Conservation (phyloP, 2,329 filamentous ascomycete species). For the Aureobasidium sp. region DNA sequence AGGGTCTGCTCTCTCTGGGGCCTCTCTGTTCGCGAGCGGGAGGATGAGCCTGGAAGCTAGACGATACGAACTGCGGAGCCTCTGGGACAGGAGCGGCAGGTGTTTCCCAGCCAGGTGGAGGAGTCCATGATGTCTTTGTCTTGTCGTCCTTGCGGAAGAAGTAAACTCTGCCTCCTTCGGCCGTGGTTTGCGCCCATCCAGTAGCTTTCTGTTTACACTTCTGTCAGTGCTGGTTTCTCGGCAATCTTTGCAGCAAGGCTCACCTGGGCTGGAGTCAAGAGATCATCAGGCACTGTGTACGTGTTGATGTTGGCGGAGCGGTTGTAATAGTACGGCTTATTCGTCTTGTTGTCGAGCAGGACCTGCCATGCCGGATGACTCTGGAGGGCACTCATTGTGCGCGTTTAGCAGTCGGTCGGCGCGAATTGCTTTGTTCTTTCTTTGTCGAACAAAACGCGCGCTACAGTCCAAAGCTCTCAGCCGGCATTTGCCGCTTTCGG, state of each 20-base stretch:
- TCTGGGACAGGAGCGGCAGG: conserved; percentile 9
- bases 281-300: conserved; percentile 88
- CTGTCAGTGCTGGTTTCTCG: conserved; percentile 49
- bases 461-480: neutral
- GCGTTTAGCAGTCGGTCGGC: neutral
- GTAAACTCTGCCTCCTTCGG: conserved; percentile 81
- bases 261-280: conserved; percentile 80
- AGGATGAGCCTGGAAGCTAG: conserved; percentile 31
- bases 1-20: conserved; percentile 24
- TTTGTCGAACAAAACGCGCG: neutral
- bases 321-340: conserved; percentile 89
- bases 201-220: conserved; percentile 36
- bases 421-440: conserved; percentile 1
- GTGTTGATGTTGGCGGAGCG: conserved; percentile 75
- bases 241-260: conserved; percentile 16
- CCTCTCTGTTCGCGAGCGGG: conserved; percentile 27
- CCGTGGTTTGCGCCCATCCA: conserved; percentile 81
- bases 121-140: conserved; percentile 80
- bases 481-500: neutral
- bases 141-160: conserved; percentile 90
- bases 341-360: conserved; percentile 65
- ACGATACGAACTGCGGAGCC: conserved; percentile 24
- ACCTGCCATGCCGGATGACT: conserved; percentile 63
- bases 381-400: conserved; percentile 5
- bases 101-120: conserved; percentile 48